phyloP scores from a whole-genome alignment of 2,329 filamentous ascomycete genomes.

The Aspergillus floridensis region DNA sequence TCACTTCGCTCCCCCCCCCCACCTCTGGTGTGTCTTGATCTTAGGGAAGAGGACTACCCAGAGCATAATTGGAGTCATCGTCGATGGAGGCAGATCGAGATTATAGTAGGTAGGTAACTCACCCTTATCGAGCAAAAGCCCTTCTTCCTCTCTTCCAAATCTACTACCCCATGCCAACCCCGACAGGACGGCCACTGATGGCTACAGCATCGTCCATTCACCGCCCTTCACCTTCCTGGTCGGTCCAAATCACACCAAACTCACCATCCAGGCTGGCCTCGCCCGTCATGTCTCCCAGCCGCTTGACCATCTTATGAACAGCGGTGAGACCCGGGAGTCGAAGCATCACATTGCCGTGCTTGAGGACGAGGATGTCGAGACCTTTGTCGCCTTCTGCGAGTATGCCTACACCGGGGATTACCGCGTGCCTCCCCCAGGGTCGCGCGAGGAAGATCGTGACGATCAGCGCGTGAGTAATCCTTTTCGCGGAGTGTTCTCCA shows the following conservation, averaged over 20 bases:
- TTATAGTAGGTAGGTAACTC: constrained; percentile 15
- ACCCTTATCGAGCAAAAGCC: neutral
- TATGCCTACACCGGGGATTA: constrained; percentile 53
- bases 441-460: constrained; percentile 19
- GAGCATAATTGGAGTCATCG: neutral
- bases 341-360: constrained; percentile 42
- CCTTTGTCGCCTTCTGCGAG: constrained; percentile 50
- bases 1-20: too few relatives aligned
- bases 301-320: constrained; percentile 46
- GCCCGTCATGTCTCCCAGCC: constrained; percentile 45
- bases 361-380: constrained; percentile 49
- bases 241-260: constrained; percentile 45
- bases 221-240: constrained; percentile 48
- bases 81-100: constrained; percentile 16
- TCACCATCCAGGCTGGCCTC: constrained; percentile 47
- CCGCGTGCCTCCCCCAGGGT: constrained; percentile 32
- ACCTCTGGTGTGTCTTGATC: neutral
- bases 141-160: neutral
- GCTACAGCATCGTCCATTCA: constrained; percentile 43
- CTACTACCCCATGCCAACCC: constrained; percentile 12
- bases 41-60: neutral
- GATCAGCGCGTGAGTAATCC: constrained; percentile 17
- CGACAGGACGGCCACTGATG: constrained; percentile 19
- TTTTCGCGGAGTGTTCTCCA: constrained; percentile 15
- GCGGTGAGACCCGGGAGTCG: constrained; percentile 47